phyloP scores from a whole-genome alignment of 176 grass and related monocot species.

The Oryza meridionalis region DNA sequence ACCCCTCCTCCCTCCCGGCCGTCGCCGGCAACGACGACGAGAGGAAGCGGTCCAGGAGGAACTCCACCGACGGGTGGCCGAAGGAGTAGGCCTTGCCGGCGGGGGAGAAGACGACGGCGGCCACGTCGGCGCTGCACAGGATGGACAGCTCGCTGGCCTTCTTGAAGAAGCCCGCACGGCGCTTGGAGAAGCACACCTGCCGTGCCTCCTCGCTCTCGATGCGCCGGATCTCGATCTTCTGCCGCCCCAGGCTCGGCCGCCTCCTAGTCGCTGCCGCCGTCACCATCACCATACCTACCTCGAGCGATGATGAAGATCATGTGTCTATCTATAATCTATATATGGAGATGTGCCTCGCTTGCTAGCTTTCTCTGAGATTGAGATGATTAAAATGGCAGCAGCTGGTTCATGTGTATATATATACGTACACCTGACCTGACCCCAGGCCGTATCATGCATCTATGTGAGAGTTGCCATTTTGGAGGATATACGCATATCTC shows the following conservation, averaged over 20 bases:
- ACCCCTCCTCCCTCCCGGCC: background rate
- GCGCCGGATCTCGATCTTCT: slow-evolving; percentile 45
- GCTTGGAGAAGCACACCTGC: slow-evolving; percentile 59
- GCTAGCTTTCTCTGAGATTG: too few relatives aligned
- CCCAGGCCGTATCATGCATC: background rate
- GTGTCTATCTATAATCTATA: too few relatives aligned
- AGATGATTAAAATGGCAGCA: too few relatives aligned
- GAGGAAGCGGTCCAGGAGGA: slow-evolving; percentile 43
- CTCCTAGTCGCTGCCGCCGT: background rate
- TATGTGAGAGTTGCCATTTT: background rate
- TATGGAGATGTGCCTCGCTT: too few relatives aligned
- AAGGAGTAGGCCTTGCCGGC: slow-evolving; percentile 69
- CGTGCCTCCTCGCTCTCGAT: slow-evolving; percentile 48
- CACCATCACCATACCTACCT: background rate
- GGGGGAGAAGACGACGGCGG: slow-evolving; percentile 59
- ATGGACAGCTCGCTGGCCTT: slow-evolving; percentile 60
- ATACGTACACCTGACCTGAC: too few relatives aligned
- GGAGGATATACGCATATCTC: background rate
- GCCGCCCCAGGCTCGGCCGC: slow-evolving; percentile 42
- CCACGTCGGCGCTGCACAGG: slow-evolving; percentile 55
- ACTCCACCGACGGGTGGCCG: slow-evolving; percentile 58
- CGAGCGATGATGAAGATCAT: too few relatives aligned
- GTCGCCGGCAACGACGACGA: background rate
- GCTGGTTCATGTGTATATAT: too few relatives aligned
- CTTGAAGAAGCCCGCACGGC: slow-evolving; percentile 49